These are phyloP conservation scores for Xanthoceras sorbifolium DNA, from an alignment of 345 rosid species.

Conservation along the genomic window DNA sequence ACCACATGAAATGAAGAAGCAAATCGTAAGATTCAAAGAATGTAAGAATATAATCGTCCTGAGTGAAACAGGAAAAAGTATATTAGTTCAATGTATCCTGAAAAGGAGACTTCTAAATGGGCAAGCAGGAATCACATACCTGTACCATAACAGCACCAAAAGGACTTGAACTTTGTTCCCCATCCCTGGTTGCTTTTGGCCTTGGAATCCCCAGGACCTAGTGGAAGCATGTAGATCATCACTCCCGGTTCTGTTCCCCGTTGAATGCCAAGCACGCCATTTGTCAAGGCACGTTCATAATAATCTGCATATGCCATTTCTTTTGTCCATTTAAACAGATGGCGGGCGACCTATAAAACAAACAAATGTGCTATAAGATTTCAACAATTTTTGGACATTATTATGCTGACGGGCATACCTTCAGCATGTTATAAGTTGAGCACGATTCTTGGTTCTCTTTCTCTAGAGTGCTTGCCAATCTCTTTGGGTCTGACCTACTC, in stretches of 20 bases:
- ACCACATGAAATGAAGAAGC: background rate
- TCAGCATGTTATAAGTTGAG: conserved; percentile 59
- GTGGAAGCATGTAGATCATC: conserved; percentile 62
- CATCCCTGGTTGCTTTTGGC: conserved; percentile 45
- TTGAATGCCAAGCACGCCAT: conserved; percentile 54
- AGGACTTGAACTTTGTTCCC: conserved; percentile 42
- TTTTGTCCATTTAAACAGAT: conserved; percentile 57
- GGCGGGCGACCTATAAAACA: conserved; percentile 46
- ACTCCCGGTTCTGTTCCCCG: conserved; percentile 56
- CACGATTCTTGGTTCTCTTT: conserved; percentile 56
- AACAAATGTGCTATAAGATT: background rate
- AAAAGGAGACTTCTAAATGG: background rate
- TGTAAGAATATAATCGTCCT: background rate
- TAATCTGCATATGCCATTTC: conserved; percentile 56
- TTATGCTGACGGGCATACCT: conserved; percentile 29
- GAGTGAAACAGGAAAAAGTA: background rate
- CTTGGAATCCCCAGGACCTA: conserved; percentile 46
- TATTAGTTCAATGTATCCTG: background rate
- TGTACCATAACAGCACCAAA: conserved; percentile 69
- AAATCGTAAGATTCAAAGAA: background rate
- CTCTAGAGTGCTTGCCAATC: conserved; percentile 42
- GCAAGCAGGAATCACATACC: conserved; percentile 27
- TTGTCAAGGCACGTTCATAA: conserved; percentile 55
- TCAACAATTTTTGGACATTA: background rate
- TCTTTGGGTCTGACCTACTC: conserved; percentile 48